Evolutionary conservation across 768 basidiomycete genomes (phyloP).

Genomic region (Fomitopsis pulvina): DNA sequence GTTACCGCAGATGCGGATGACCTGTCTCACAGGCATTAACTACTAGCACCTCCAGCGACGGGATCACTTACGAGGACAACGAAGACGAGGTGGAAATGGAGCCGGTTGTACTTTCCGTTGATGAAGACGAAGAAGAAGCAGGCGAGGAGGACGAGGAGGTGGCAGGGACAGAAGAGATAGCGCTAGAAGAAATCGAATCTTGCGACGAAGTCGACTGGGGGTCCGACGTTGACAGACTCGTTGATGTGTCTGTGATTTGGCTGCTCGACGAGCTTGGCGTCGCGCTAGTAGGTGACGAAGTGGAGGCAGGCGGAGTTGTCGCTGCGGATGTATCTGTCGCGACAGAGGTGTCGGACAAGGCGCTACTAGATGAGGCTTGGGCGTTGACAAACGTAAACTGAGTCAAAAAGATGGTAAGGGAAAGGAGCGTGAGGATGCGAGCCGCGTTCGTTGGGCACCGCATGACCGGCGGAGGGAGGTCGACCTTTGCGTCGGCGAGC

Average conservation of each 20-base stretch:
- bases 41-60: neutral
- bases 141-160: constrained; percentile 6
- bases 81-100: constrained; percentile 12
- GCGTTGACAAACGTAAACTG: constrained; percentile 21
- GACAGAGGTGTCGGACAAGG: neutral
- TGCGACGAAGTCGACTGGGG: neutral
- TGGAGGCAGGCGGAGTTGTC: neutral
- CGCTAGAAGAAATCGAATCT: neutral
- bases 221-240: neutral
- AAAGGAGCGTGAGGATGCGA: constrained; percentile 26
- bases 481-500: constrained; percentile 5
- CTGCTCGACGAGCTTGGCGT: neutral
- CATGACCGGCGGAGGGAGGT: constrained; percentile 11
- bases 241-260: neutral
- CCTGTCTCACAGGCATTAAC: constrained; percentile 1
- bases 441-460: constrained; percentile 21
- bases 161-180: neutral
- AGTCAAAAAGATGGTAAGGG: constrained; percentile 23
- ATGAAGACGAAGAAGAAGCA: neutral
- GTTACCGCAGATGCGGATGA: constrained; percentile 10
- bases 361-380: neutral
- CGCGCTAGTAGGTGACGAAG: neutral
- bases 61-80: neutral
- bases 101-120: neutral
- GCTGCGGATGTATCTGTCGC: neutral